Base-by-base conservation (phyloP, 768 basidiomycete species). In the Suillus plorans region DNA sequence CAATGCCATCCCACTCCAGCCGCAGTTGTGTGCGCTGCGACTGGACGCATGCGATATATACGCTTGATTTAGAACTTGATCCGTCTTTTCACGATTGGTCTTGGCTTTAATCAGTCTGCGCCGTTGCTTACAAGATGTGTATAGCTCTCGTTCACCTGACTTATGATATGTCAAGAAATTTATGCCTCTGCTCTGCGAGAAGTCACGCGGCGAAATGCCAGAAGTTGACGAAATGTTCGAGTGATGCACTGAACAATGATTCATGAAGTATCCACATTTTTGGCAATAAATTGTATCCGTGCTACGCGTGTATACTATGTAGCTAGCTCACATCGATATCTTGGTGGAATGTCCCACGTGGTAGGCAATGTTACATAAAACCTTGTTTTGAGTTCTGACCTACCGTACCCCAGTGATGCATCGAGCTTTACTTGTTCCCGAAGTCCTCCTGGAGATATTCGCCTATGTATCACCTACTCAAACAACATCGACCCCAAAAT, bases 11-110 rank as follows among this genome's bases (percentile, higher is more conserved):
- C 74, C 85, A 2, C 77, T 92, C 5, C 89, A 91, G 73, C 90
- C 91, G 0, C 73, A 85, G 60, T 91, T 87, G 86, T 92, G 90
- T 77, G 89, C 87, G 6, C 70, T 91, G 39, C 77, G 88, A 14
- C 86, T 88, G 5, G 84, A 83, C 28, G 76, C 73, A 25, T 89
- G 88, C 69, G 84, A 89, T 74, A 60, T 86, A 22, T 64, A 59
- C 57, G 72, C 72, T 25, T 77, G 71, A 67, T 25, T 16, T 28
- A 28, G 14, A 52, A 16, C 16, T 52, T 52, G 50, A 16, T 52
- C 3, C 1, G 7, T 50, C 49, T 9, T 16, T 50, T 50, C 22
- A 28, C 14, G 7, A 50, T 13, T 31, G 4, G 2, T 31, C 31
- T 31, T 31, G 31, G 31, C 31, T 4, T 31, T 31, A 31, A 31